phyloP scores from a whole-genome alignment of 371 early-diverging fungal genomes.

The Mucor saturninus region DNA sequence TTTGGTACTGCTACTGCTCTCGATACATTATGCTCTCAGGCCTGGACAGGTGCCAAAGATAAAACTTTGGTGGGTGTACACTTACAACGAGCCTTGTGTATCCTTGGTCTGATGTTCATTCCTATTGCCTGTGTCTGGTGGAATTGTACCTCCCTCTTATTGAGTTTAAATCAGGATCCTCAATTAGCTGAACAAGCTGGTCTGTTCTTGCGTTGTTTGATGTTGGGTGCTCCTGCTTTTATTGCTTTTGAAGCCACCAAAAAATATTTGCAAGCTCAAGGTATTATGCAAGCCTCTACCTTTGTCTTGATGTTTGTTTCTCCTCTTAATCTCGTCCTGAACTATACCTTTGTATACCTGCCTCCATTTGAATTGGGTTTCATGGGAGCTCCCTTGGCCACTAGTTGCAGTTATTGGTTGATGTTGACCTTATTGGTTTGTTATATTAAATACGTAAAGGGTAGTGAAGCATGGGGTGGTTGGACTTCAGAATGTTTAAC shows the following conservation, averaged over 20 bases:
- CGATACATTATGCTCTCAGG: slow-evolving; percentile 89
- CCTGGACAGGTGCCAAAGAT: slow-evolving; percentile 78
- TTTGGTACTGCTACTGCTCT: slow-evolving; percentile 79
- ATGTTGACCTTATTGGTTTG: slow-evolving; percentile 58
- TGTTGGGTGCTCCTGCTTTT: slow-evolving; percentile 76
- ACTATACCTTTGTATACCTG: slow-evolving; percentile 75
- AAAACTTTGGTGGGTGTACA: slow-evolving; percentile 78
- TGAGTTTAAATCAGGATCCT: slow-evolving; percentile 45
- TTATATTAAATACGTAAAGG: slow-evolving; percentile 71
- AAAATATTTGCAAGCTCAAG: slow-evolving; percentile 84
- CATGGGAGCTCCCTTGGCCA: slow-evolving; percentile 83
- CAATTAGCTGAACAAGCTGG: slow-evolving; percentile 43
- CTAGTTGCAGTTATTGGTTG: slow-evolving; percentile 72
- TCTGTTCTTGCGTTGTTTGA: slow-evolving; percentile 63
- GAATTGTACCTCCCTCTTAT: slow-evolving; percentile 57
- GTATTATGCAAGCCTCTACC: slow-evolving; percentile 79
- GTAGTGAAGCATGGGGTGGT: slow-evolving; percentile 79
- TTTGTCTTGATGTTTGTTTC: slow-evolving; percentile 67
- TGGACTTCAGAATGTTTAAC: slow-evolving; percentile 73
- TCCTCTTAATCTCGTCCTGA: slow-evolving; percentile 73
- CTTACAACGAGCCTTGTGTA: slow-evolving; percentile 80
- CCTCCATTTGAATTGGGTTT: slow-evolving; percentile 69
- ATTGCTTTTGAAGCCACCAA: slow-evolving; percentile 80
- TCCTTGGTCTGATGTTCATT: slow-evolving; percentile 65
- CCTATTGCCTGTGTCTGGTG: slow-evolving; percentile 83